These are phyloP conservation scores for Lasiosphaeria ovina DNA, from an alignment of 495 filamentous ascomycete genomes.

Conservation along the genomic window DNA sequence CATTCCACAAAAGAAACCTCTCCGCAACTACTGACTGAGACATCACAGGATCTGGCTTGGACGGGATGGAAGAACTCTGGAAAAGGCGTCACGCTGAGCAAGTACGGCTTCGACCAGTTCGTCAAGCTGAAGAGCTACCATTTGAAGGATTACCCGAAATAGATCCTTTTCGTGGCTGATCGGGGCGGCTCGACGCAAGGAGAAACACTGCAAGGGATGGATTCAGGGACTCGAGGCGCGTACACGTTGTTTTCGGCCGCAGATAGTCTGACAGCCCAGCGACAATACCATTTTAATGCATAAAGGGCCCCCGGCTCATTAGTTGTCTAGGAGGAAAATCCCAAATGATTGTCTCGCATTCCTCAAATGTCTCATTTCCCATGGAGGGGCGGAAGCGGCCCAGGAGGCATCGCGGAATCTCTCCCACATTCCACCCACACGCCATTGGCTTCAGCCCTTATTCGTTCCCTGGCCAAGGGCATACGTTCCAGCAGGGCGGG, in stretches of 20 bases:
- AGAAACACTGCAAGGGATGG: slow-evolving; percentile 23
- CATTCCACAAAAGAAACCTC: slow-evolving; percentile 1
- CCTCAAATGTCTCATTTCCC: slow-evolving; percentile 13
- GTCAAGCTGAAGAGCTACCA: slow-evolving; percentile 95
- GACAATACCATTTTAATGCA: background rate
- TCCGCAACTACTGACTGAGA: slow-evolving; percentile 9
- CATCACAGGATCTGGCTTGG: slow-evolving; percentile 84
- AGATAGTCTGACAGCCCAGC: slow-evolving; percentile 8
- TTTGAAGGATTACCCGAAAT: slow-evolving; percentile 81
- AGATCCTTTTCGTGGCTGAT: slow-evolving; percentile 29
- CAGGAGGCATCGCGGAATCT: slow-evolving; percentile 6
- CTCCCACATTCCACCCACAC: slow-evolving; percentile 23
- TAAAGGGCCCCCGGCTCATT: background rate
- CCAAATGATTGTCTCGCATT: slow-evolving; percentile 18
- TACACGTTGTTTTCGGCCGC: slow-evolving; percentile 8
- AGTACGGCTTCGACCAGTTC: slow-evolving; percentile 90
- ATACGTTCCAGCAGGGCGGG: slow-evolving; percentile 20
- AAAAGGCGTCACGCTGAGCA: slow-evolving; percentile 84
- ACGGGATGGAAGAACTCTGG: slow-evolving; percentile 97
- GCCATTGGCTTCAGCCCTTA: background rate
- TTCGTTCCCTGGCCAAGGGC: background rate
- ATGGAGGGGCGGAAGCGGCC: slow-evolving; percentile 19
- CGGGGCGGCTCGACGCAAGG: slow-evolving; percentile 17
- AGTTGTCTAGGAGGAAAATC: slow-evolving; percentile 8
- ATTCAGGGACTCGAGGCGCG: slow-evolving; percentile 7